Evolutionary conservation across 1,284 basidiomycete species (phyloP).

Genomic region (Omphalotus olearius): DNA sequence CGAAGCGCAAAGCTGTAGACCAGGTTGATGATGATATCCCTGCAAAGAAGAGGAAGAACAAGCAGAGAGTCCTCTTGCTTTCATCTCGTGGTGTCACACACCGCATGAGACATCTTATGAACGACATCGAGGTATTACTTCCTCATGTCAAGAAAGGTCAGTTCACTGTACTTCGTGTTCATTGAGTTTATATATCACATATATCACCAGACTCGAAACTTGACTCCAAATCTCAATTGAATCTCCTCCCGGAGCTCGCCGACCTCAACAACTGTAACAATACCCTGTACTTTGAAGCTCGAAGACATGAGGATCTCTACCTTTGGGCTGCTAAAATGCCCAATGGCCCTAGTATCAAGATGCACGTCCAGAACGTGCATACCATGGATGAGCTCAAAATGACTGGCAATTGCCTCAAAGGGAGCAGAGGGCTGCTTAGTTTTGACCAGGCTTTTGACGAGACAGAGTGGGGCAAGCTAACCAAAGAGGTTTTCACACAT

Average conservation of each 20-base stretch:
- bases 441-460: constrained; percentile 93
- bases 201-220: constrained; percentile 80
- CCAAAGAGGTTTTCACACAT: constrained; percentile 96
- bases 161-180: constrained; percentile 19
- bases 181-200: neutral
- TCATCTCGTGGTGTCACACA: constrained; percentile 95
- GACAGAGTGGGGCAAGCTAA: constrained; percentile 83
- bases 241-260: constrained; percentile 93
- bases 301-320: constrained; percentile 94
- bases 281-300: constrained; percentile 94
- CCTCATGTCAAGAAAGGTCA: constrained; percentile 97
- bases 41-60: constrained; percentile 68
- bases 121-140: constrained; percentile 85
- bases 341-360: constrained; percentile 95
- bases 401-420: constrained; percentile 99
- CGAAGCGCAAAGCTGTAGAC: constrained; percentile 63
- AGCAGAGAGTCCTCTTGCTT: constrained; percentile 86
- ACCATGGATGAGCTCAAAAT: constrained; percentile 99
- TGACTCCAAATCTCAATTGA: constrained; percentile 94
- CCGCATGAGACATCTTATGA: constrained; percentile 97
- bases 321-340: constrained; percentile 97
- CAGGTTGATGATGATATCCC: constrained; percentile 28
- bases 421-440: constrained; percentile 86
- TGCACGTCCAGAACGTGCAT: constrained; percentile 98
- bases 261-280: constrained; percentile 99